These are phyloP conservation scores for Kwoniella dendrophila DNA, from an alignment of 768 basidiomycete species.

Conservation along the genomic window DNA sequence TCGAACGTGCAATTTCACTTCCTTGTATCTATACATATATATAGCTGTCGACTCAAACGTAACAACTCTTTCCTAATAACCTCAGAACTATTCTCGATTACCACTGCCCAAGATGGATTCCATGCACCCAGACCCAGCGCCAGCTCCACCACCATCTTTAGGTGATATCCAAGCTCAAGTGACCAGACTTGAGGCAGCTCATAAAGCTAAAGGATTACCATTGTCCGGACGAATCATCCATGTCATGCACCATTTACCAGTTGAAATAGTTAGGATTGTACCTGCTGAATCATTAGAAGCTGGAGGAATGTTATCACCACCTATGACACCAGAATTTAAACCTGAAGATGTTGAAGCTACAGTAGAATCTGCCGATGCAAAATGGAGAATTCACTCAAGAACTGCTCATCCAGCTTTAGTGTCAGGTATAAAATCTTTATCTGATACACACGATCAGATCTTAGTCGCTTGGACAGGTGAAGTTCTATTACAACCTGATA, in stretches of 20 bases:
- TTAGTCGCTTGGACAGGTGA: slow-evolving; percentile 95
- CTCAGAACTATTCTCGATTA: too few relatives aligned
- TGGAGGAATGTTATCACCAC: slow-evolving; percentile 63
- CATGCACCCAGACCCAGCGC: slow-evolving; percentile 55
- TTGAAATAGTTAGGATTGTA: slow-evolving; percentile 63
- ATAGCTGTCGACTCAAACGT: too few relatives aligned
- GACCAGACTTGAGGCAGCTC: slow-evolving; percentile 69
- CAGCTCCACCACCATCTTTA: slow-evolving; percentile 51
- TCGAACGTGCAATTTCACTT: too few relatives aligned
- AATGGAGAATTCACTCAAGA: slow-evolving; percentile 76
- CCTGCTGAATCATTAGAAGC: slow-evolving; percentile 36
- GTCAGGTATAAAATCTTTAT: slow-evolving; percentile 82
- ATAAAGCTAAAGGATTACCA: slow-evolving; percentile 68
- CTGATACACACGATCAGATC: slow-evolving; percentile 81
- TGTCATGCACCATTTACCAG: slow-evolving; percentile 85
- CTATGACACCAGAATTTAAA: slow-evolving; percentile 72
- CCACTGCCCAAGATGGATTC: slow-evolving; percentile 54
- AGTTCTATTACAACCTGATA: slow-evolving; percentile 61
- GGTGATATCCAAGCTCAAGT: slow-evolving; percentile 76
- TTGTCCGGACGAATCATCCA: slow-evolving; percentile 89
- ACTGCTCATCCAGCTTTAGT: slow-evolving; percentile 95
- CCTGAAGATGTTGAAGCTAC: slow-evolving; percentile 59
- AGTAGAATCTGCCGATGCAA: slow-evolving; percentile 43
- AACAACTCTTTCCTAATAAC: too few relatives aligned
- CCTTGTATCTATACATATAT: too few relatives aligned